Evolutionary conservation across 805 yeast species (phyloP).

Genomic region (Metschnikowia continentalis): DNA sequence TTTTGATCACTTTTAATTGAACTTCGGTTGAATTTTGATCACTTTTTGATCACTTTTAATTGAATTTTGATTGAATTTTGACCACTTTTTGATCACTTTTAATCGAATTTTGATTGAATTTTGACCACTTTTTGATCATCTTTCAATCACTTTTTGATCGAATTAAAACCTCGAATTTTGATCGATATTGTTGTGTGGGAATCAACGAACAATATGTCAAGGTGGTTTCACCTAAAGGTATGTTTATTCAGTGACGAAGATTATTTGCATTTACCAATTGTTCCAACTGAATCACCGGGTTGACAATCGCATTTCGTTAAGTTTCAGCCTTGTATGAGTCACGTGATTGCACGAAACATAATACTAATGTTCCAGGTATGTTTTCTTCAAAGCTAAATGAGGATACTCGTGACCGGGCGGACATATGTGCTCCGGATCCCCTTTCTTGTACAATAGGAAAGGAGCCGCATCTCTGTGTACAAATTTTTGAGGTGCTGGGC

Average conservation of each 20-base stretch:
- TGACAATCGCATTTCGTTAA: constrained; percentile 55
- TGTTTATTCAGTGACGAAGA: constrained; percentile 33
- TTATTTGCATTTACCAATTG: constrained; percentile 54
- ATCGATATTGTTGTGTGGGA: constrained; percentile 15
- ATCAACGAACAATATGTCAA: constrained; percentile 24
- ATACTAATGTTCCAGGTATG: constrained; percentile 18
- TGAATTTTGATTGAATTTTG: no score
- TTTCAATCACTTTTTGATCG: no score
- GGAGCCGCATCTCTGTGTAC: constrained; percentile 56
- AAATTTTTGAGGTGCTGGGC: constrained; percentile 43
- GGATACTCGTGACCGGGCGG: constrained; percentile 51
- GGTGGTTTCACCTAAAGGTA: not conserved
- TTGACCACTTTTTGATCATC: no score
- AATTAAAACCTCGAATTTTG: no score
- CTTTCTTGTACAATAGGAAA: constrained; percentile 33
- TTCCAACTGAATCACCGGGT: constrained; percentile 54
- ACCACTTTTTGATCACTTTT: no score
- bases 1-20: no score
- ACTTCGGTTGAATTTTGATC: no score
- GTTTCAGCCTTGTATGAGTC: constrained; percentile 64
- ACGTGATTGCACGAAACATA: not conserved
- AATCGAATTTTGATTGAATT: no score
- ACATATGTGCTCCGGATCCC: constrained; percentile 38
- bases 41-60: no score
- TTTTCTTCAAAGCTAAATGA: constrained; percentile 25